Evolutionary conservation across 148 eudicot genomes (phyloP), one percentile per base, ranked within the genome.

Genomic region (Camellia sinensis): DNA sequence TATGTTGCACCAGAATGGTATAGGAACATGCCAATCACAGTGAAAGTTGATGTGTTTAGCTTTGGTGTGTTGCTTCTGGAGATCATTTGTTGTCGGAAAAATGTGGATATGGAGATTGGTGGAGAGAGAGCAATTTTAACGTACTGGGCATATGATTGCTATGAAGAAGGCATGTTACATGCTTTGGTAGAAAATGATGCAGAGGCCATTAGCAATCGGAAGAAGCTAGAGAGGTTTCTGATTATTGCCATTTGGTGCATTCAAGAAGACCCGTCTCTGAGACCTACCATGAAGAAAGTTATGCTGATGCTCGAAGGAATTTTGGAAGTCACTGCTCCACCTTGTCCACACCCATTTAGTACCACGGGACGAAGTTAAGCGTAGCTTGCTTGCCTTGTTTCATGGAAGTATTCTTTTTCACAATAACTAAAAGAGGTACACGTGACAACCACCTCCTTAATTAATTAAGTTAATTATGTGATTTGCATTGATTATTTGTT

Each of bases 1-100:
- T 86, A 86, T 77, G 83, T 86, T 46, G 88, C 88, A 15, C 84
- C 88, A 6, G 88, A 86, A 64, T 86, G 88, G 88, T 86, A 83
- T 57, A 83, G 79, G 74, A 86, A 77, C 82, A 83, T 78, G 76
- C 83, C 85, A 4, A 45, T 86, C 64, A 86, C 88, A 0, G 79
- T 76, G 48, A 86, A 83, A 71, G 86, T 80, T 5, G 88, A 86
- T 70, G 88, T 86, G 29, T 86, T 83, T 3, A 80, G 86, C 80
- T 86, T 82, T 2, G 86, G 88, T 18, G 78, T 86, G 1, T 65
- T 83, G 60, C 18, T 86, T 44, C 56, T 86, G 64, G 88, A 86
- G 82, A 78, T 86, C 45, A 65, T 86, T 52, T 80, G 84, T 37
- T 81, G 76, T 15, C 43, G 80, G 19, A 76, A 61, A 29, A 64